Percentiles rank a stretch among this genome's conserved stretches.
Evolutionary conservation across 257 asterid species (phyloP).

Genomic region (Solanum infundibuliforme): DNA sequence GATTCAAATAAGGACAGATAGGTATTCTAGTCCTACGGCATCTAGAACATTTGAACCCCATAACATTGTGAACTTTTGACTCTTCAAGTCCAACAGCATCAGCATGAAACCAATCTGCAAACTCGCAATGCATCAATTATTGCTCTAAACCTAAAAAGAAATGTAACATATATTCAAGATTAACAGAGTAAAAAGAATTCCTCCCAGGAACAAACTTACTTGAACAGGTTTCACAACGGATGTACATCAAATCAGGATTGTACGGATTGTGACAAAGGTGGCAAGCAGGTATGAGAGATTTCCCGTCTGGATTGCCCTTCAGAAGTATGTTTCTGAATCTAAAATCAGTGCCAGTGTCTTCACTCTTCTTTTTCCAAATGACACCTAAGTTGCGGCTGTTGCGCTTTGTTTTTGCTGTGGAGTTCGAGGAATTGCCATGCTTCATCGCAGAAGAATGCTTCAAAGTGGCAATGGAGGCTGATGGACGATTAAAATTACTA

Average conservation of each 20-base stretch:
- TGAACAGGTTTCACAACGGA: constrained; percentile 55
- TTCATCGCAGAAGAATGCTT: constrained; percentile 25
- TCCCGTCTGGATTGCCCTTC: constrained; percentile 27
- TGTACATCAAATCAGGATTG: constrained; percentile 50
- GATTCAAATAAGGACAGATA: constrained; percentile 46
- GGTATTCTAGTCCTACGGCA: constrained; percentile 76
- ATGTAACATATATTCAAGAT: constrained; percentile 3
- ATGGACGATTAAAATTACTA: constrained; percentile 11
- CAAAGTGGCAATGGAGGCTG: constrained; percentile 21
- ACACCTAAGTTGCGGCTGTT: constrained; percentile 54
- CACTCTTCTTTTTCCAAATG: constrained; percentile 48
- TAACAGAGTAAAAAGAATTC: neutral
- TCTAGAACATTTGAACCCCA: constrained; percentile 73
- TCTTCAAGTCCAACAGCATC: constrained; percentile 64
- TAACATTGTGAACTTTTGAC: constrained; percentile 32
- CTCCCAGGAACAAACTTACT: constrained; percentile 31
- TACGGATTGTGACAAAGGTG: constrained; percentile 48
- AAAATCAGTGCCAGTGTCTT: constrained; percentile 44
- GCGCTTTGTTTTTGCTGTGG: constrained; percentile 25
- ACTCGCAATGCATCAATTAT: constrained; percentile 10
- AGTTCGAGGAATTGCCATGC: constrained; percentile 18
- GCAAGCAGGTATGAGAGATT: constrained; percentile 25
- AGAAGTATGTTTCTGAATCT: constrained; percentile 40
- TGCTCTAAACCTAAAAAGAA: neutral
- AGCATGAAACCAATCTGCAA: constrained; percentile 84